Evolutionary conservation across 495 filamentous ascomycete species (phyloP).

Genomic region (Neurospora sp.): DNA sequence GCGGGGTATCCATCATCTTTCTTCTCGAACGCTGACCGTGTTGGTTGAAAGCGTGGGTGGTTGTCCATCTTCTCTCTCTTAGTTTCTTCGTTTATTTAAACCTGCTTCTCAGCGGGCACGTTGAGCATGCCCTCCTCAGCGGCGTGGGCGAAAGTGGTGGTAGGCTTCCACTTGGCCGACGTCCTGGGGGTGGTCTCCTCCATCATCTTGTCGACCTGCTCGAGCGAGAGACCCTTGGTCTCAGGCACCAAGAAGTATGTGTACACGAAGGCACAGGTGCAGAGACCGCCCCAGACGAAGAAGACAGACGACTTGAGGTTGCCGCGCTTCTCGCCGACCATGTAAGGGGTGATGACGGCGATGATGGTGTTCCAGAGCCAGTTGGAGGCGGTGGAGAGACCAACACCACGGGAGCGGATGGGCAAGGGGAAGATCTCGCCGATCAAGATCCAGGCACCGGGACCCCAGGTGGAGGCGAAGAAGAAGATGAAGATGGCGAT

Average conservation of each 20-base stretch:
- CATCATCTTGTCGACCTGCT: slow-evolving; percentile 87
- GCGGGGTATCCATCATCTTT: neutral
- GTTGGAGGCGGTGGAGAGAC: slow-evolving; percentile 72
- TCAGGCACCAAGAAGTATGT: slow-evolving; percentile 75
- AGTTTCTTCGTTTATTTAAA: neutral
- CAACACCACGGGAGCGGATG: slow-evolving; percentile 73
- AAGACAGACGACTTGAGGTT: slow-evolving; percentile 67
- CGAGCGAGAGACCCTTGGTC: slow-evolving; percentile 79
- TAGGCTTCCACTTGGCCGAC: slow-evolving; percentile 60
- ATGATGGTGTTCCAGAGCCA: slow-evolving; percentile 81
- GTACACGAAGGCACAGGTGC: slow-evolving; percentile 54
- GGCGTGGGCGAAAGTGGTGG: slow-evolving; percentile 50
- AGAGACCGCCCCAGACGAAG: slow-evolving; percentile 69
- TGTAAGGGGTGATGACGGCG: slow-evolving; percentile 70
- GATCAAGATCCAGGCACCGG: slow-evolving; percentile 72
- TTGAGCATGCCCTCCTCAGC: slow-evolving; percentile 6
- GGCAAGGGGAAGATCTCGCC: slow-evolving; percentile 81
- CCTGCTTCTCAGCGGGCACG: neutral
- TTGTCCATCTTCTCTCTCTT: neutral
- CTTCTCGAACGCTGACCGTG: neutral
- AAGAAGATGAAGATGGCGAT: slow-evolving; percentile 79
- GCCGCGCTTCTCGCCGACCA: slow-evolving; percentile 52
- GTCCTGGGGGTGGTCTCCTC: slow-evolving; percentile 67
- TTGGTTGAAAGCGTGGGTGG: neutral
- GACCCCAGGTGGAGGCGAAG: slow-evolving; percentile 75